phyloP scores from a whole-genome alignment of 139 green algal species.

The Auxenochlorella pyrenoidosa region DNA sequence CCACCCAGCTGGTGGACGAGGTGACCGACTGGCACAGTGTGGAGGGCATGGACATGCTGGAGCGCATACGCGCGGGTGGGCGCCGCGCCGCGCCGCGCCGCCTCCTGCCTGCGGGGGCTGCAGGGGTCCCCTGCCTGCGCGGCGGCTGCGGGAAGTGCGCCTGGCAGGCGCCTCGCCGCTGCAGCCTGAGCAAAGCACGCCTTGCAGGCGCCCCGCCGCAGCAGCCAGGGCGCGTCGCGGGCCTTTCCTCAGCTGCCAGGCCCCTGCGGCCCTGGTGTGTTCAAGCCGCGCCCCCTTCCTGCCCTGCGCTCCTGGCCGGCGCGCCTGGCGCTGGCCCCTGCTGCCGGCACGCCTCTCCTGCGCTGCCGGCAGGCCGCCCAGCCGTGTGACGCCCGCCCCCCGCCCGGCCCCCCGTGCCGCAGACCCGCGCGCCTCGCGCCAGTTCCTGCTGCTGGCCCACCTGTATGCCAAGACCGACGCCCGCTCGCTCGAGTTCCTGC shows the following conservation, averaged over 20 bases:
- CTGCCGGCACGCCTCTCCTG: background rate
- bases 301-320: background rate
- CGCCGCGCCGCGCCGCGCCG: background rate
- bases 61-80: slow-evolving; percentile 47
- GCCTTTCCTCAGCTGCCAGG: too few species aligned
- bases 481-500: slow-evolving; percentile 63
- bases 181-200: too few species aligned
- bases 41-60: slow-evolving; percentile 64
- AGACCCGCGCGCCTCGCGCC: slow-evolving; percentile 67
- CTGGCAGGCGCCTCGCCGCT: too few species aligned
- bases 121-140: too few species aligned
- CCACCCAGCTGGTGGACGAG: slow-evolving; percentile 72
- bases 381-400: too few species aligned
- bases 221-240: too few species aligned
- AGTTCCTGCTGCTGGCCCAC: slow-evolving; percentile 82
- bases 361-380: too few species aligned
- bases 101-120: too few species aligned
- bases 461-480: slow-evolving; percentile 76
- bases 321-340: background rate
- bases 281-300: too few species aligned
- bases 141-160: too few species aligned
- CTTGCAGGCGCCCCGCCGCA: too few species aligned
- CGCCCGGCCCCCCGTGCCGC: background rate
- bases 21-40: slow-evolving; percentile 52
- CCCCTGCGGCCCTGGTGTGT: background rate